phyloP scores from a whole-genome alignment of 176 grass and related monocot species.

The Saccharum officinarum region DNA sequence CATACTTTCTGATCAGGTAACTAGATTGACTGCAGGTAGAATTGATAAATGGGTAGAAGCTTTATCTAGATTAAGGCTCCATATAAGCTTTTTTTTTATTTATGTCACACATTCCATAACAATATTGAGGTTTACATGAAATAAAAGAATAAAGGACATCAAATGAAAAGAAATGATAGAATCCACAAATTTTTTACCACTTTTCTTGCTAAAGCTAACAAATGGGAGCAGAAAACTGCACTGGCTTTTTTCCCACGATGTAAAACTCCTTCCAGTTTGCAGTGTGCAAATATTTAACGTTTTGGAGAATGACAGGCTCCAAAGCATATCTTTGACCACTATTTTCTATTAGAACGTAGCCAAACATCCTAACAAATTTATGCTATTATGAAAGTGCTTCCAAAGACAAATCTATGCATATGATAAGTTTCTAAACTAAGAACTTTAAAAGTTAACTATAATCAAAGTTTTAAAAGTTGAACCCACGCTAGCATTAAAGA shows the following conservation, averaged over 20 bases:
- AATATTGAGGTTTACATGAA: not conserved
- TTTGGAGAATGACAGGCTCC: not conserved
- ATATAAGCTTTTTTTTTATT: not conserved
- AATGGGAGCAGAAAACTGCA: slow-evolving; percentile 7
- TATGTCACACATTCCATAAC: not conserved
- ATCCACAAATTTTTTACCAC: not conserved
- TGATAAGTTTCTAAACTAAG: not conserved
- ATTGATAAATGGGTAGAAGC: not conserved
- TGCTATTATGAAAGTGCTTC: not conserved
- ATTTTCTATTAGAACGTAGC: not conserved
- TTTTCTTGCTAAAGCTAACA: slow-evolving; percentile 31
- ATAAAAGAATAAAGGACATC: not conserved
- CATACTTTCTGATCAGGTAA: not conserved
- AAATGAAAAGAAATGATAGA: not conserved
- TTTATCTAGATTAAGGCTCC: slow-evolving; percentile 4
- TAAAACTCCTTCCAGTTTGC: not conserved
- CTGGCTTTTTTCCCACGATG: not conserved
- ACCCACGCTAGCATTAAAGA: not conserved
- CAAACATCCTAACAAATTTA: not conserved
- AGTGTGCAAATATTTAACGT: not conserved
- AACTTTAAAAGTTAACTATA: not conserved
- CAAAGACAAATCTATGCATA: not conserved
- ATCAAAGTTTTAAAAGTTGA: not conserved
- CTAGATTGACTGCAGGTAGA: not conserved
- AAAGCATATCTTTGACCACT: not conserved